Evolutionary conservation across 805 yeast genomes (phyloP), one percentile per base, ranked within the genome.

Genomic region (Suhomyces sp.): DNA sequence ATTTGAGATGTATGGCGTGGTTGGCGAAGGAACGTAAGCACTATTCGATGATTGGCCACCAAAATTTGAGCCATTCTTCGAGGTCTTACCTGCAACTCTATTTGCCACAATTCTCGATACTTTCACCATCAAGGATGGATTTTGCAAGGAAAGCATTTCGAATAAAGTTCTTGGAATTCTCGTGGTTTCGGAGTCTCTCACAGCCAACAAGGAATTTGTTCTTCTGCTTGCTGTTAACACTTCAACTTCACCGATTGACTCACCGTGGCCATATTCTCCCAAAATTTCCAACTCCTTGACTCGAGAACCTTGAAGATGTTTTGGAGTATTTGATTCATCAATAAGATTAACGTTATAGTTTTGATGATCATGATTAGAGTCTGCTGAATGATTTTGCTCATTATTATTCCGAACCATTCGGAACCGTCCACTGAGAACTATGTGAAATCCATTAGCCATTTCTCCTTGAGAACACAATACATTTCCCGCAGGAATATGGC

Each of bases 191-290:
- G 97, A 84, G 47, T 91, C 98, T 52, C 98, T 70, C 0, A 91
- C 85, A 0, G 98, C 95, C 25, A 87, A 78, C 44, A 84, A 73
- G 0, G 90, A 79, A 31, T 72, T 72, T 3, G 77, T 72, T 54
- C 95, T 74, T 38, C 79, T 72, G 8, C 83, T 74, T 9, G 88
- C 88, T 0, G 95, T 88, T 42, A 91, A 68, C 3, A 91, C 97
- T 57, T 91, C 98, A 6, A 93, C 83, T 59, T 91, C 98, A 3
- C 98, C 98, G 40, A 93, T 75, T 25, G 95, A 84, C 48, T 88
- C 95, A 5, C 97, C 97, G 56, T 88, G 95, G 2, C 97, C 96
- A 51, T 79, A 81, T 54, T 91, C 98, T 2, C 83, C 85, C 11
- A 81, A 47, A 1, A 79, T 63, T 22, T 57, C 63, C 22, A 50